Conservation (phyloP, 352 stramenopile genomes). For the Phytophthora capsici region DNA sequence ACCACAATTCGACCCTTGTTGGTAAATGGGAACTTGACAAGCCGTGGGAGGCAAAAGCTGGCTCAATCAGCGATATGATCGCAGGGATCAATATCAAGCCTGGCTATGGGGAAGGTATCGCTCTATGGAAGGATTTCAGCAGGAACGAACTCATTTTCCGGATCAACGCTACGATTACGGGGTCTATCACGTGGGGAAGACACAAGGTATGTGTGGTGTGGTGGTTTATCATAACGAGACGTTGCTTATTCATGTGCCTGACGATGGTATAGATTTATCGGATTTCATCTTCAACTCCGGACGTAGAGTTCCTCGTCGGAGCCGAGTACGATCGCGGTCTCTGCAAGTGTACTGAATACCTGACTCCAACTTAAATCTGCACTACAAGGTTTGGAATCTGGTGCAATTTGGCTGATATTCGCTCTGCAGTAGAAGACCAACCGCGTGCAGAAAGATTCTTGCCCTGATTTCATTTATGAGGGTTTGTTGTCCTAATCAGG, state of each 20-base stretch:
- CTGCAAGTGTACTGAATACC: slow-evolving; percentile 84
- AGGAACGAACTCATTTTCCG: slow-evolving; percentile 80
- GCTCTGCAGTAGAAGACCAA: slow-evolving; percentile 10
- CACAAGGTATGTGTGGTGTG: slow-evolving; percentile 61
- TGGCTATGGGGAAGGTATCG: slow-evolving; percentile 64
- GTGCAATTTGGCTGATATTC: slow-evolving; percentile 3
- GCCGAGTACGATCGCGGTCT: slow-evolving; percentile 85
- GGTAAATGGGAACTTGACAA: slow-evolving; percentile 75
- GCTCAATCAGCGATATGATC: slow-evolving; percentile 82
- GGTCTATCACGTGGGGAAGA: slow-evolving; percentile 82
- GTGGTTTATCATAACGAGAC: not conserved
- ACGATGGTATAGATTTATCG: slow-evolving; percentile 63
- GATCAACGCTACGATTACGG: slow-evolving; percentile 82
- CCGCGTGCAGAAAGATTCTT: not conserved
- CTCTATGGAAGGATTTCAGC: slow-evolving; percentile 76
- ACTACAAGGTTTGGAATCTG: not conserved
- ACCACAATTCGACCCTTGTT: slow-evolving; percentile 76
- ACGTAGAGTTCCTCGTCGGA: slow-evolving; percentile 89
- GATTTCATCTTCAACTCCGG: slow-evolving; percentile 75
- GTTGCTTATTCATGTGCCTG: not conserved
- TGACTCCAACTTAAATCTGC: slow-evolving; percentile 50
- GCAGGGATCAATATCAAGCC: slow-evolving; percentile 75
- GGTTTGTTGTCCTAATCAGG: slow-evolving; percentile 1
- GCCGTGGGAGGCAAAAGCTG: slow-evolving; percentile 69
- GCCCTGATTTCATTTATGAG: slow-evolving; percentile 15